Conservation (phyloP, 345 rosid genomes). For the Populus pruinosa region DNA sequence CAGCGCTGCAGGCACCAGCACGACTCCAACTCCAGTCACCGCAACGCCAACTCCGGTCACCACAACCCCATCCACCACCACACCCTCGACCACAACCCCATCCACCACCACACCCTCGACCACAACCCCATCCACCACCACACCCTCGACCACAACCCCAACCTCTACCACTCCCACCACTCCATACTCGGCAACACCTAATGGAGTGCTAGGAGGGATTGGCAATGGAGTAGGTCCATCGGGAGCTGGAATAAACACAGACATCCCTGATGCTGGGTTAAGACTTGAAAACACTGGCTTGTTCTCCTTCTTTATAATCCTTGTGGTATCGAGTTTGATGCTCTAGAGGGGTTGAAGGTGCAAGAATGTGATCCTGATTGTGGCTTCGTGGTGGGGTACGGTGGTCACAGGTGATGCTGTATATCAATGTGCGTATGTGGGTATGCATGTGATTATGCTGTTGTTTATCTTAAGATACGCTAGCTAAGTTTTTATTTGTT, state of each 20-base stretch:
- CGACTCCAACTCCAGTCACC: conserved; percentile 22
- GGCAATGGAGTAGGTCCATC: conserved; percentile 44
- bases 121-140: too few species aligned
- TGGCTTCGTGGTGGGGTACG: conserved; percentile 15
- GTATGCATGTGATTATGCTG: conserved; percentile 33
- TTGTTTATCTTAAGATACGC: conserved; percentile 23
- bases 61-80: conserved; percentile 17
- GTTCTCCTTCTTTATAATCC: not conserved
- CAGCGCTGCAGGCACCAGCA: conserved; percentile 25
- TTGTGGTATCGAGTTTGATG: conserved; percentile 29
- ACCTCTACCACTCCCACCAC: conserved; percentile 3
- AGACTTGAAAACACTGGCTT: conserved; percentile 7
- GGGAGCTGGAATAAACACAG: conserved; percentile 42
- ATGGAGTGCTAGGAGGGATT: conserved; percentile 50
- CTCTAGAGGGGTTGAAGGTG: conserved; percentile 27
- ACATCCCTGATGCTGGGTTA: conserved; percentile 31
- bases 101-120: too few species aligned
- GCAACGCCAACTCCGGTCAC: conserved; percentile 20
- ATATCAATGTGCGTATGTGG: conserved; percentile 23
- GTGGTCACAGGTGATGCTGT: conserved; percentile 16
- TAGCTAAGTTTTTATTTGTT: conserved; percentile 25
- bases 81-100: too few species aligned
- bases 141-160: too few species aligned
- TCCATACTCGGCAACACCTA: conserved; percentile 36
- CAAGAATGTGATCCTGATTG: not conserved